Evolutionary conservation across 345 rosid genomes (phyloP).

Genomic region (Hibiscus mutabilis): DNA sequence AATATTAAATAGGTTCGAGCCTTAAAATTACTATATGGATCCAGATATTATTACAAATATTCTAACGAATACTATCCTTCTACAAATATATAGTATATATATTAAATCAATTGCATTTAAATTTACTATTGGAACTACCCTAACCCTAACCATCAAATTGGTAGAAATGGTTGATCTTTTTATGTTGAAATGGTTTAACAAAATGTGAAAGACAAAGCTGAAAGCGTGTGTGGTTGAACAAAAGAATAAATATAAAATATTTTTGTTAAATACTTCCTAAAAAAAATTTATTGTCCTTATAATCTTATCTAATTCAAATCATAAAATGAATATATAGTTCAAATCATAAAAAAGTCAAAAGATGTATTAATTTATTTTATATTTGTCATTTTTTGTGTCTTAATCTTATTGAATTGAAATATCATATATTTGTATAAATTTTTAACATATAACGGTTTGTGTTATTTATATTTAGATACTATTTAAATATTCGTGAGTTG

Average conservation of each 20-base stretch:
- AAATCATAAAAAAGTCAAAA: constrained; percentile 1
- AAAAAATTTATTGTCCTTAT: too few species aligned
- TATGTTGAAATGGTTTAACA: not conserved
- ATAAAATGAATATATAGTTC: too few species aligned
- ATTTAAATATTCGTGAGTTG: not conserved
- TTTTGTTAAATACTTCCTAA: not conserved
- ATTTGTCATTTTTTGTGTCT: not conserved
- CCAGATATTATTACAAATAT: too few species aligned
- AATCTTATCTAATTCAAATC: too few species aligned
- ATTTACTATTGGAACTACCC: not conserved
- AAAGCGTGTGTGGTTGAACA: constrained; percentile 15
- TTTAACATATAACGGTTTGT: too few species aligned
- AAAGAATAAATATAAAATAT: not conserved
- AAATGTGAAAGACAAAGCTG: not conserved
- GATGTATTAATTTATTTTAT: not conserved
- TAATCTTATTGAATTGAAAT: not conserved
- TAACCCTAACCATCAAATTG: not conserved
- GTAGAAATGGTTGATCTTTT: not conserved
- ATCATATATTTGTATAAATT: too few species aligned
- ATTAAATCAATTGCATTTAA: too few species aligned
- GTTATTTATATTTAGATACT: too few species aligned
- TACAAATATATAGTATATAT: too few species aligned
- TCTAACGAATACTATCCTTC: too few species aligned
- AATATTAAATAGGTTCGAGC: not conserved
- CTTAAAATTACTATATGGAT: not conserved